Percentiles rank a stretch among this genome's conserved stretches.
phyloP scores from a whole-genome alignment of 2,329 filamentous ascomycete genomes.

The Juglanconis oblonga region DNA sequence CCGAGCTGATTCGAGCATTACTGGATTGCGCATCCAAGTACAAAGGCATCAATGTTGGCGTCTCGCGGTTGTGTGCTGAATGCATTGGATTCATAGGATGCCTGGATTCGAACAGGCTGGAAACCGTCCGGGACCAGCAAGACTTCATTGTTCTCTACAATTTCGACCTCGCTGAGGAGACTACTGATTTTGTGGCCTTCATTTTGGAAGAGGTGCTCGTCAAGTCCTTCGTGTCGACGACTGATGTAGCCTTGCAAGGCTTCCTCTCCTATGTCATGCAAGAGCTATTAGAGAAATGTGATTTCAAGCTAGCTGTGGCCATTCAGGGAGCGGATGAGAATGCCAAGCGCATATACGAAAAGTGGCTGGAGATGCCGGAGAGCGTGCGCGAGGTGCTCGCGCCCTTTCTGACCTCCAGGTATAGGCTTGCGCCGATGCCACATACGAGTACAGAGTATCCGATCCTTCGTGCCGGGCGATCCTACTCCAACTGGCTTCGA shows the following conservation, averaged over 20 bases:
- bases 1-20: conserved; percentile 70
- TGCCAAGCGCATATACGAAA: conserved; percentile 60
- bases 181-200: conserved; percentile 80
- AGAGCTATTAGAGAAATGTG: conserved; percentile 75
- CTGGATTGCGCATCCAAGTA: conserved; percentile 85
- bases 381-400: conserved; percentile 76
- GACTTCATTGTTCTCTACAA: conserved; percentile 88
- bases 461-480: conserved; percentile 65
- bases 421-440: conserved; percentile 65
- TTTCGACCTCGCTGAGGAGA: conserved; percentile 75
- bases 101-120: conserved; percentile 85
- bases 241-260: conserved; percentile 82
- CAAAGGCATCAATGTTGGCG: conserved; percentile 62
- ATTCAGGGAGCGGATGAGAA: conserved; percentile 40
- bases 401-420: conserved; percentile 83
- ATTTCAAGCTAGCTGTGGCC: conserved; percentile 59
- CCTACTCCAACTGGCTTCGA: conserved; percentile 79
- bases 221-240: conserved; percentile 85
- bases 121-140: conserved; percentile 71
- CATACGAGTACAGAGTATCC: conserved; percentile 66
- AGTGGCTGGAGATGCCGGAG: conserved; percentile 78
- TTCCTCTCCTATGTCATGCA: conserved; percentile 96
- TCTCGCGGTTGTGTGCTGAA: conserved; percentile 72
- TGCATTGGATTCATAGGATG: conserved; percentile 89
- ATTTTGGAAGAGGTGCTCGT: conserved; percentile 85